phyloP scores from a whole-genome alignment of 192 early-diverging fungal species.

The Backusella tarrabulga region DNA sequence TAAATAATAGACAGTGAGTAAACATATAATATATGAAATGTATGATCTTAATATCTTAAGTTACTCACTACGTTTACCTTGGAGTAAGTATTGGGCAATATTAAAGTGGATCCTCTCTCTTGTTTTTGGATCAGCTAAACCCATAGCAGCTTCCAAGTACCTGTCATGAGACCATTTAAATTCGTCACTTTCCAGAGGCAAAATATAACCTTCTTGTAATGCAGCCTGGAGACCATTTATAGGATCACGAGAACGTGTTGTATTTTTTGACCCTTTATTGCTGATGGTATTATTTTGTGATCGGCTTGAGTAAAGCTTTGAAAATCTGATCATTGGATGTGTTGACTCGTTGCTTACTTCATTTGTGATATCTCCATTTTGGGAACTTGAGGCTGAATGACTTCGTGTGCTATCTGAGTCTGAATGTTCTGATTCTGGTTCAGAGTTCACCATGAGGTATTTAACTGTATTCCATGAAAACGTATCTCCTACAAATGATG shows the following conservation, averaged over 20 bases:
- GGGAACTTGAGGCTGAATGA: neutral
- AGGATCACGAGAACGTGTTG: conserved; percentile 8
- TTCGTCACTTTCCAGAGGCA: conserved; percentile 31
- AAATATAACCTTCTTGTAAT: conserved; percentile 32
- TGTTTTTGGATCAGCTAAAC: conserved; percentile 15
- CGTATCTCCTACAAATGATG: conserved; percentile 34
- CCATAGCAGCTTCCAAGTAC: conserved; percentile 34
- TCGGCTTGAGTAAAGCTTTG: neutral
- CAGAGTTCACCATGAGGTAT: conserved; percentile 25
- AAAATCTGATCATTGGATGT: conserved; percentile 4
- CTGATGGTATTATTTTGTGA: neutral
- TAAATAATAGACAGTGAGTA: neutral
- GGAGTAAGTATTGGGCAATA: conserved; percentile 21
- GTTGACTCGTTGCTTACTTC: neutral
- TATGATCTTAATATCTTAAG: neutral
- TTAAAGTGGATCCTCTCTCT: conserved; percentile 31
- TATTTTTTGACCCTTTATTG: neutral
- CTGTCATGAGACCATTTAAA: conserved; percentile 37
- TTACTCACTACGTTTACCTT: conserved; percentile 7
- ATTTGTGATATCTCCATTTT: neutral
- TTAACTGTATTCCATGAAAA: conserved; percentile 35
- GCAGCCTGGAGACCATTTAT: conserved; percentile 35
- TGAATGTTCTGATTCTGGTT: conserved; percentile 18
- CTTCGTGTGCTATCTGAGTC: neutral
- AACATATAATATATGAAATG: neutral